Evolutionary conservation across 352 stramenopile species (phyloP), one percentile per base, ranked within the genome.

Genomic region (Globisporangium alternatum): DNA sequence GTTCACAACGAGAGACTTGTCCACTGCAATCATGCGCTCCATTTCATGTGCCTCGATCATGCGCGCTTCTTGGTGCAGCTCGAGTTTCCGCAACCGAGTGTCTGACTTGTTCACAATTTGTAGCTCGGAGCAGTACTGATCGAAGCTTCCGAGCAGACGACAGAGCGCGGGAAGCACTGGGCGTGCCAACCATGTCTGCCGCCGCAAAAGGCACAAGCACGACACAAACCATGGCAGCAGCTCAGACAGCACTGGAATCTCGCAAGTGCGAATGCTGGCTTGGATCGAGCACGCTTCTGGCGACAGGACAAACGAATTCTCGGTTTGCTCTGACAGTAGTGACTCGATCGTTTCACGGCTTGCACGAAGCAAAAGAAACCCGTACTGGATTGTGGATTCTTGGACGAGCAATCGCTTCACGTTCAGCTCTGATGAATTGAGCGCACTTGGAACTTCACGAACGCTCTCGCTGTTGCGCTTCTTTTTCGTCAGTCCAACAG

Each of bases 171-270:
- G 86, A 2, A 96, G 66, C 15, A 95, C 79, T 8, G 83, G 76
- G 28, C 82, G 76, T 5, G 83, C 83, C 3, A 96, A 72, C 88
- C 84, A 96, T 1, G 80, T 81, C 62, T 96, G 88, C 0, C 88
- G 86, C 4, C 86, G 78, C 52, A 96, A 62, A n/a, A 96, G 67
- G 56, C 88, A 93, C 59, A 93, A 59, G 37, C 78, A 92, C 12
- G 83, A 81, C 5, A 95, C 73, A 62, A 95, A 84, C 84, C 84
- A 93, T 41, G 88, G 86, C 1, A 96, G 56, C 9, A 92, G 56
- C 41, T 80, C 77, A 0, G 79, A 91, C 4, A 96, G 58, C 37
- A 93, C 64, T 0, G 86, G 80, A 15, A 86, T 72, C 3, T 68
- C 60, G 25, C 69, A 77, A 7, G 80, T 71, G 21, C 71, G 75